phyloP scores from a whole-genome alignment of 495 filamentous ascomycete genomes.

The Aspergillus carlsbadensis region DNA sequence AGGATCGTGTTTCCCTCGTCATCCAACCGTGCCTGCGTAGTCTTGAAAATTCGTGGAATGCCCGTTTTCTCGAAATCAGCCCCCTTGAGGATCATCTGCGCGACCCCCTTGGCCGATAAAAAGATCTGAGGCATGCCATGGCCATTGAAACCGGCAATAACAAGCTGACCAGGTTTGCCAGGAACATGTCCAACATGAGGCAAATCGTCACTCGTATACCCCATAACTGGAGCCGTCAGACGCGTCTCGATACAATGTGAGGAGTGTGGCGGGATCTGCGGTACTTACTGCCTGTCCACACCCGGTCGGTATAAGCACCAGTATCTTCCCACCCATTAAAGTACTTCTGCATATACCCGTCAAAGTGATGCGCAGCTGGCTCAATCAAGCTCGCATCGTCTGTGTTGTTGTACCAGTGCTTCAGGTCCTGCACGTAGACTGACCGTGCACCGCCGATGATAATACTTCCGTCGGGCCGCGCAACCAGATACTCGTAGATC shows the following conservation, averaged over 20 bases:
- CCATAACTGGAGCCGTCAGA: conserved; percentile 42
- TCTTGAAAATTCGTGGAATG: conserved; percentile 10
- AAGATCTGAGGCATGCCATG: conserved; percentile 53
- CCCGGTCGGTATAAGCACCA: conserved; percentile 39
- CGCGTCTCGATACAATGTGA: conserved; percentile 39
- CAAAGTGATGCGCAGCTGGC: conserved; percentile 41
- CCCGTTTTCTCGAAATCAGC: conserved; percentile 2
- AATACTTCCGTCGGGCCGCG: conserved; percentile 50
- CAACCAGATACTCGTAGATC: conserved; percentile 49
- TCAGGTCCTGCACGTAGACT: conserved; percentile 30
- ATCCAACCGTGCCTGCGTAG: conserved; percentile 5
- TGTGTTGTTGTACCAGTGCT: conserved; percentile 48
- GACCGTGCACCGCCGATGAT: conserved; percentile 52
- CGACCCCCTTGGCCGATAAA: conserved; percentile 43
- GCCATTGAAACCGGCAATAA: conserved; percentile 50
- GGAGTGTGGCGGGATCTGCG: conserved; percentile 3
- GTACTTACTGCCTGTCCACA: conserved; percentile 54
- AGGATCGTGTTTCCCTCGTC: neutral
- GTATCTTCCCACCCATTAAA: conserved; percentile 51
- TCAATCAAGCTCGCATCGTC: conserved; percentile 49
- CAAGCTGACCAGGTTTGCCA: conserved; percentile 36
- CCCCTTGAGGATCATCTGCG: conserved; percentile 12
- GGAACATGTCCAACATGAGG: conserved; percentile 49
- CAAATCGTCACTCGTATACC: conserved; percentile 38
- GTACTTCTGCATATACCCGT: conserved; percentile 46